A percentile compares a stretch with the other conserved stretches of the same genome.
Conservation (phyloP, 805 yeast genomes). For the Groenewaldozyma salmanticensis region DNA sequence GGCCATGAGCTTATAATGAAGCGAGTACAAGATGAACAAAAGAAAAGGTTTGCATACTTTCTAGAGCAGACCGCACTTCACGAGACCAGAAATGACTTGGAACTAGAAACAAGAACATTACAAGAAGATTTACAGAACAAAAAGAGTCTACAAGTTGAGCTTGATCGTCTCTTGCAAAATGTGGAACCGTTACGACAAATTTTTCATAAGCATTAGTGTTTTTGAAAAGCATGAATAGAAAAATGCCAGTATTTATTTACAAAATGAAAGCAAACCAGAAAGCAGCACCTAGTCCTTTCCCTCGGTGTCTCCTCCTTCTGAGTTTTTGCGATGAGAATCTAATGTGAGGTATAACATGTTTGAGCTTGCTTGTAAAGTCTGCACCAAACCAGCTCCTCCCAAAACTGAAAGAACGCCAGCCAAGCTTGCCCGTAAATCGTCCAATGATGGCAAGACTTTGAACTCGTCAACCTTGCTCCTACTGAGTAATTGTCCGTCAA, state of each 20-base stretch:
- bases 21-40: slow-evolving; percentile 20
- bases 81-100: slow-evolving; percentile 10
- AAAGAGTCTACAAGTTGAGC: slow-evolving; percentile 5
- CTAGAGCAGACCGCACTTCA: slow-evolving; percentile 14
- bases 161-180: slow-evolving; percentile 6
- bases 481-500: slow-evolving; percentile 52
- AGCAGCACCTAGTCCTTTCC: too few relatives aligned
- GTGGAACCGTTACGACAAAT: slow-evolving; percentile 4
- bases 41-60: slow-evolving; percentile 15
- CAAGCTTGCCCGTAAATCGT: slow-evolving; percentile 68
- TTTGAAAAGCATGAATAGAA: neutral
- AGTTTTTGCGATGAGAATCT: slow-evolving; percentile 48
- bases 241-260: slow-evolving; percentile 1
- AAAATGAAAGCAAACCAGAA: neutral
- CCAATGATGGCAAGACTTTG: slow-evolving; percentile 64
- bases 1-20: slow-evolving; percentile 16
- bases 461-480: slow-evolving; percentile 45
- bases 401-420: slow-evolving; percentile 73
- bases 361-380: slow-evolving; percentile 65
- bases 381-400: slow-evolving; percentile 84
- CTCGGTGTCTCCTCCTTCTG: slow-evolving; percentile 17
- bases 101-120: slow-evolving; percentile 9
- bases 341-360: slow-evolving; percentile 64
- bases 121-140: slow-evolving; percentile 14
- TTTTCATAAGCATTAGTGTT: slow-evolving; percentile 9